phyloP scores from a whole-genome alignment of 352 stramenopile species.

The Globisporangium cylindrosporum region DNA sequence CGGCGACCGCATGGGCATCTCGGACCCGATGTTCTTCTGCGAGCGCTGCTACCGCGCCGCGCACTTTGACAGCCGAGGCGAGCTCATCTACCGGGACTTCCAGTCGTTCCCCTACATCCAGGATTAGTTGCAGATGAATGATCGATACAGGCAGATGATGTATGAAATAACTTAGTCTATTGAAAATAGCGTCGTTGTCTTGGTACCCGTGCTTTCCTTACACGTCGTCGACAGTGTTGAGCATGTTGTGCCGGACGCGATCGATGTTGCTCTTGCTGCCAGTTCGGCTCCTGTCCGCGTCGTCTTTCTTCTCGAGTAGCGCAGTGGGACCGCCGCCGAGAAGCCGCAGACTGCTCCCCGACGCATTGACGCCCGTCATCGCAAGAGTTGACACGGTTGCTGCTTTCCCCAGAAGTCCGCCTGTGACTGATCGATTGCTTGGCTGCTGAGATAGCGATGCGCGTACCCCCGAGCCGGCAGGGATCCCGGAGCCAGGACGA shows the following conservation, averaged over 20 bases:
- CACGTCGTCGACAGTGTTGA: constrained; percentile 12
- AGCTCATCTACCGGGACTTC: constrained; percentile 67
- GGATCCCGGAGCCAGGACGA: not conserved
- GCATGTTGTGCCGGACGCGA: constrained; percentile 10
- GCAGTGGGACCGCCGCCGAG: not conserved
- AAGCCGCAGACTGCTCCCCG: not conserved
- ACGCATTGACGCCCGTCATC: not conserved
- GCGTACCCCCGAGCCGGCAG: not conserved
- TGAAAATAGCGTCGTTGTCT: not conserved
- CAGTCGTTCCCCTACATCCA: constrained; percentile 71
- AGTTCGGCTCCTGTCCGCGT: not conserved
- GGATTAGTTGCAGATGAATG: constrained; percentile 30
- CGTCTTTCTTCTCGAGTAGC: not conserved
- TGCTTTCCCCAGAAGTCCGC: not conserved
- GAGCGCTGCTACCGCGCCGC: constrained; percentile 66
- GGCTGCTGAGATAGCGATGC: constrained; percentile 16
- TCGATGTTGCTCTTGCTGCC: constrained; percentile 1
- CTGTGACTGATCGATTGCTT: constrained; percentile 3
- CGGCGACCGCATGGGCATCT: constrained; percentile 53
- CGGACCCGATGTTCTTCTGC: constrained; percentile 80
- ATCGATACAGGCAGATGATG: not conserved
- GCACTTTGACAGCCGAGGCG: constrained; percentile 54
- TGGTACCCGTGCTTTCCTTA: not conserved
- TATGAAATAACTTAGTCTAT: constrained; percentile 7
- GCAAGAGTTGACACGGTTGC: not conserved